A percentile compares a stretch with the other conserved stretches of the same genome.
phyloP scores from a whole-genome alignment of 164 flowering plant genomes.

The Liriodendron chinense region DNA sequence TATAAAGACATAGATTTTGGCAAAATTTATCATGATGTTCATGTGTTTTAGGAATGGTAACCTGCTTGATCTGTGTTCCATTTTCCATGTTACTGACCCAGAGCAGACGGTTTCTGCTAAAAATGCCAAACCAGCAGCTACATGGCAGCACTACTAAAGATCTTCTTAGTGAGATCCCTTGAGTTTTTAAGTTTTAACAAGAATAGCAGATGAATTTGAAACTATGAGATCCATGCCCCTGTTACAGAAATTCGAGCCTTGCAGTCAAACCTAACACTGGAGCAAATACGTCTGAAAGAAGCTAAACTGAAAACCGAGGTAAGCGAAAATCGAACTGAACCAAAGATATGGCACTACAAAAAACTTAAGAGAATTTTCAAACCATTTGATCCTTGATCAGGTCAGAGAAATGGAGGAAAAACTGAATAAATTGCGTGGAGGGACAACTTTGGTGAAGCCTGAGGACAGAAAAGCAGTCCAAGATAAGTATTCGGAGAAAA shows the following conservation, averaged over 20 bases:
- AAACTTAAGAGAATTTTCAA: neutral
- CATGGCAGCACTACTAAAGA: neutral
- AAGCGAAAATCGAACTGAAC: neutral
- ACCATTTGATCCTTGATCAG: conserved; percentile 16
- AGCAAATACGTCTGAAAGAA: conserved; percentile 61
- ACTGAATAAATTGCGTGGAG: conserved; percentile 27
- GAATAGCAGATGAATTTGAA: neutral
- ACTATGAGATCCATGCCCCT: neutral
- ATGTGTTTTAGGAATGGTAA: neutral
- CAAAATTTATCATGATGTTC: too few species aligned
- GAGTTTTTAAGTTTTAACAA: too few species aligned
- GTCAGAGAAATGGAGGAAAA: conserved; percentile 34
- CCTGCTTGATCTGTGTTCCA: neutral
- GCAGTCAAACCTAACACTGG: conserved; percentile 83
- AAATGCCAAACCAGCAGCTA: neutral
- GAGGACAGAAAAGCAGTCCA: conserved; percentile 31
- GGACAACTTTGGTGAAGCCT: conserved; percentile 31
- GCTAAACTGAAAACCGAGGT: conserved; percentile 61
- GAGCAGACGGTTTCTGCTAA: neutral
- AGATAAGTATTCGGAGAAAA: conserved; percentile 19
- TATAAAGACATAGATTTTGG: too few species aligned
- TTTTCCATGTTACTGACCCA: neutral
- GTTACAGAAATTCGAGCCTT: conserved; percentile 68
- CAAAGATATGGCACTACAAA: neutral
- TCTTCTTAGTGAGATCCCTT: neutral